These are phyloP conservation scores for Fraxinus cuspidata DNA, from an alignment of 257 asterid genomes.

Conservation along the genomic window DNA sequence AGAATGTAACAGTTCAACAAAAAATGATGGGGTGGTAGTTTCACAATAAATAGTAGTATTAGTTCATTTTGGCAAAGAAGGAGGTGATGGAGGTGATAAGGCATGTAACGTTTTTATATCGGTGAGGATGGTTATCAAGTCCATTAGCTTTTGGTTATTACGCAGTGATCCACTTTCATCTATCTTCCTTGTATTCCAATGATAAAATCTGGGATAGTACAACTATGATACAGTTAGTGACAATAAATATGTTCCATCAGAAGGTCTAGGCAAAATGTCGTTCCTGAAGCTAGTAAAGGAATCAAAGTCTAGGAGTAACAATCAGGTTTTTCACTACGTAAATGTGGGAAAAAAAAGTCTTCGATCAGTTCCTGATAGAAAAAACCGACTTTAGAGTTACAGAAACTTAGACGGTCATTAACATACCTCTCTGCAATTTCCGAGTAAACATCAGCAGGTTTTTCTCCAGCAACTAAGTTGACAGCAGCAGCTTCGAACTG, in stretches of 20 bases:
- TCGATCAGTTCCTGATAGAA: constrained; percentile 5
- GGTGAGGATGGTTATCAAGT: background rate
- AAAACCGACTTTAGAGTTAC: background rate
- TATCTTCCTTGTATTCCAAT: background rate
- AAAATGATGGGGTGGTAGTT: background rate
- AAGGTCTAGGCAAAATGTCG: background rate
- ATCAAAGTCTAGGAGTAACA: constrained; percentile 6
- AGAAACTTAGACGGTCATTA: constrained; percentile 16
- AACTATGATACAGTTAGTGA: background rate
- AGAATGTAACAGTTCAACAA: background rate
- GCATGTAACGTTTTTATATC: background rate
- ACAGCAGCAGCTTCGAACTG: constrained; percentile 98
- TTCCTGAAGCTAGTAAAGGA: constrained; percentile 2
- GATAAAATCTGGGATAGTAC: constrained; percentile 4
- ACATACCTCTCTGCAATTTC: constrained; percentile 91
- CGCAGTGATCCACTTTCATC: background rate
- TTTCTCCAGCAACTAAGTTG: constrained; percentile 83
- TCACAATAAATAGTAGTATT: background rate
- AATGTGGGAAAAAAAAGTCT: background rate
- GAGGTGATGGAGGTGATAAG: background rate
- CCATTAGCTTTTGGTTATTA: background rate
- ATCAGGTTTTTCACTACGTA: background rate
- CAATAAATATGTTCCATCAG: background rate
- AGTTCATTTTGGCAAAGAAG: background rate
- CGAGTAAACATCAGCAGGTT: constrained; percentile 94